These are phyloP conservation scores for Grifola frondosa DNA, from an alignment of 1,284 basidiomycete species.

Conservation along the genomic window DNA sequence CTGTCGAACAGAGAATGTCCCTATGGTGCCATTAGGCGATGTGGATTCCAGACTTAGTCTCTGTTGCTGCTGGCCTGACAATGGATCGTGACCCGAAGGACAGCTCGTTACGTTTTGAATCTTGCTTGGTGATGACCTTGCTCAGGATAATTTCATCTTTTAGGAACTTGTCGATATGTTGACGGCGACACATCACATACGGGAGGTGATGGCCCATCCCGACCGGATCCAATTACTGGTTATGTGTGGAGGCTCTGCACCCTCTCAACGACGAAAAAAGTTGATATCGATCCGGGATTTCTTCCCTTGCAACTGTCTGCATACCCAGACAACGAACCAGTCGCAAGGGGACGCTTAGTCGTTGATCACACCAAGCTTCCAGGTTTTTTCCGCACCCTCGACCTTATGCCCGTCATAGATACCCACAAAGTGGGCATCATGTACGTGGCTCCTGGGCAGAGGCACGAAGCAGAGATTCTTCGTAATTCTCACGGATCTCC, in stretches of 20 bases:
- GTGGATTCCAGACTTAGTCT: slow-evolving; percentile 75
- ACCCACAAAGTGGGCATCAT: slow-evolving; percentile 96
- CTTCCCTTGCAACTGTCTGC: slow-evolving; percentile 86
- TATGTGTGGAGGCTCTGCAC: slow-evolving; percentile 84
- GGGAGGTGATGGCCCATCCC: no score
- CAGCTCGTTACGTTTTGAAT: no score
- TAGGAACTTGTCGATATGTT: no score
- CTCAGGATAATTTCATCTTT: no score
- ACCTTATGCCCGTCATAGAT: slow-evolving; percentile 93
- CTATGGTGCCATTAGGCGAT: slow-evolving; percentile 80
- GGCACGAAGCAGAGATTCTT: slow-evolving; percentile 83
- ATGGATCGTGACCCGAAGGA: slow-evolving; percentile 52
- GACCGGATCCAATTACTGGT: slow-evolving; percentile 67
- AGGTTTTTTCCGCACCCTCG: slow-evolving; percentile 69
- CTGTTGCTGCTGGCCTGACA: slow-evolving; percentile 70
- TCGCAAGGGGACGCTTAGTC: slow-evolving; percentile 44
- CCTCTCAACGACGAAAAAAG: slow-evolving; percentile 86
- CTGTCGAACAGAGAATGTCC: slow-evolving; percentile 90
- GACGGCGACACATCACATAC: no score
- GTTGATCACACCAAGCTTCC: slow-evolving; percentile 55
- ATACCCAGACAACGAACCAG: slow-evolving; percentile 56
- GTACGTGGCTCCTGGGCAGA: slow-evolving; percentile 94
- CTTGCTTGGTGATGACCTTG: neutral
- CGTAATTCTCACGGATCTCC: slow-evolving; percentile 92
- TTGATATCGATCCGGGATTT: slow-evolving; percentile 85